These are phyloP conservation scores for Fusarium sp. DNA, from an alignment of 2,329 filamentous ascomycete genomes.

Conservation along the genomic window DNA sequence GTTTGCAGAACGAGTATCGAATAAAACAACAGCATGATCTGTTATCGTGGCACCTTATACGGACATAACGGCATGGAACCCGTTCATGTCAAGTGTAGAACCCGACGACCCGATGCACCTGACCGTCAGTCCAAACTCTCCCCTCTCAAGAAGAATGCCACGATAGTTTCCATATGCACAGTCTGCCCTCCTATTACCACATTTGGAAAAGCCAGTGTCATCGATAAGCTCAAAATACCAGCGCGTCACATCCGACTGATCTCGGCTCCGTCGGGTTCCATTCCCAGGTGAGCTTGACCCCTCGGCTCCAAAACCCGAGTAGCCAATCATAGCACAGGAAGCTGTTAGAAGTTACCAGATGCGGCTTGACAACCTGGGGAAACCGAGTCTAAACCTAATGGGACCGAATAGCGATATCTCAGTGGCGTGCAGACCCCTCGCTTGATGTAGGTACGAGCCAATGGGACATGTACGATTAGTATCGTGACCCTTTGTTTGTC, in stretches of 20 bases:
- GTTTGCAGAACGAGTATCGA: not conserved
- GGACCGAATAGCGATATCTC: not conserved
- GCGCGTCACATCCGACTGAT: not conserved
- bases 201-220: slow-evolving; percentile 1
- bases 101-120: not conserved
- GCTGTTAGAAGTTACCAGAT: slow-evolving; percentile 2
- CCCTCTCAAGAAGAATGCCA: not conserved
- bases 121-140: slow-evolving; percentile 3
- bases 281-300: not conserved
- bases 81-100: not conserved
- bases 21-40: not conserved
- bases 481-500: not conserved
- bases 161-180: slow-evolving; percentile 10
- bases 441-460: slow-evolving; percentile 4
- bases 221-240: not conserved
- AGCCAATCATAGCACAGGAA: not conserved
- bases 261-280: slow-evolving; percentile 7
- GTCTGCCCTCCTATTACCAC: not conserved
- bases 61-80: not conserved
- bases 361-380: slow-evolving; percentile 2
- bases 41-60: not conserved
- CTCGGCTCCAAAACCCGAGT: slow-evolving; percentile 11
- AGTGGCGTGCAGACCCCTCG: not conserved
- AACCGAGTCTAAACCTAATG: slow-evolving; percentile 5
- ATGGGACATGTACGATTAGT: not conserved